Evolutionary conservation across 345 rosid species (phyloP), one percentile per base, ranked within the genome.

Genomic region (Lepidium didymum): DNA sequence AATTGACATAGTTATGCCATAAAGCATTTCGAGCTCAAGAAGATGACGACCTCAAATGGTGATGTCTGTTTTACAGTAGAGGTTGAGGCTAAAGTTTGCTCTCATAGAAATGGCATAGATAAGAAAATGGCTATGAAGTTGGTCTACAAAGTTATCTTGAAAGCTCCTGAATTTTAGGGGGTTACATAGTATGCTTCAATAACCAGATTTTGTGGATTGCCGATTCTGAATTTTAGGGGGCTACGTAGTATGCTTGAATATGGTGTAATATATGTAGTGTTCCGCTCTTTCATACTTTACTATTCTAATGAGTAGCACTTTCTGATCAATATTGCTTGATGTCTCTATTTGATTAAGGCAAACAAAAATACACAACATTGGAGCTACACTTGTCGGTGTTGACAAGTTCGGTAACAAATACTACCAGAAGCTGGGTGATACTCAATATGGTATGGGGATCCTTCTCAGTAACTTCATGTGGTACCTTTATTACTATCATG

Each of bases 381-480:
- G 99, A 63, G 97, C 93, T 40, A 85, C 82, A 3, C 82, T 89
- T 57, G 85, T 89, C 56, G 97, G 97, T 13, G 85, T 89, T 36
- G 99, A 94, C 82, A 94, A 86, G 71, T 79, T 86, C 23, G 97
- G 97, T 54, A 94, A 94, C 70, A 91, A 94, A 80, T 94, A 91
- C 75, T 91, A 87, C 57, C 84, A 91, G 88, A 94, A 76, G 54
- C 87, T 85, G 23, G 86, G 80, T 49, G 89, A 78, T 53, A 81
- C 81, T 35, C 96, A 88, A 52, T 77, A 52, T 70, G 99, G 97
- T 94, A 65, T 40, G 90, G 64, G 53, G 3, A 42, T 71, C 45
- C 42, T 38, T 64, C 35, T 52, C 44, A 40, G 7, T 41, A 60
- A 15, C 34, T 21, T 60, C 62, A 10, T 42, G 11, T 65, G 12